Conservation (phyloP, 148 eudicot genomes). For the Beta vulgaris region DNA sequence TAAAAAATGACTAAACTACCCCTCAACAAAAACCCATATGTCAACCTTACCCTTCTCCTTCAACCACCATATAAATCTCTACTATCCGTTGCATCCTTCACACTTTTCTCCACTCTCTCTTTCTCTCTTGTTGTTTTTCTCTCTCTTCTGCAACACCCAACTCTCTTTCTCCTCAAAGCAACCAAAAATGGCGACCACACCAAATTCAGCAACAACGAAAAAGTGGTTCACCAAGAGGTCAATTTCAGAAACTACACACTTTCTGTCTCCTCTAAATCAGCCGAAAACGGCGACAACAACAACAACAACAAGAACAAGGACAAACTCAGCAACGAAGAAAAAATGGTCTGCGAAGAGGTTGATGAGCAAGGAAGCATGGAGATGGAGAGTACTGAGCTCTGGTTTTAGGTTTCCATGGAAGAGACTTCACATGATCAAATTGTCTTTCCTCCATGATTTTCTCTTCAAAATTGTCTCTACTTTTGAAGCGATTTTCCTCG, state of each 20-base stretch:
- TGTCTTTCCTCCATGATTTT: slow-evolving; percentile 39
- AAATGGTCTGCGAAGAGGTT: slow-evolving; percentile 28
- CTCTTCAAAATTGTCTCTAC: slow-evolving; percentile 46
- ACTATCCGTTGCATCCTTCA: slow-evolving; percentile 11
- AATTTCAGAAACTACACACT: not conserved
- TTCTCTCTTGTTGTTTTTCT: not conserved
- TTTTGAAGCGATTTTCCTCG: slow-evolving; percentile 47
- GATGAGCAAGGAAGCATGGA: slow-evolving; percentile 36
- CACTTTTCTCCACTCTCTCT: not conserved
- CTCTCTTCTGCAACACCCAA: not conserved
- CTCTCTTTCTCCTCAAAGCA: not conserved
- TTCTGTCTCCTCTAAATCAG: not conserved
- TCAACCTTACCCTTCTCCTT: not conserved
- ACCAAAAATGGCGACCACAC: too few species aligned
- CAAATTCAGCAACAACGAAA: not conserved
- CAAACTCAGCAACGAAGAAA: slow-evolving; percentile 22
- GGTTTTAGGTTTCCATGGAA: slow-evolving; percentile 38
- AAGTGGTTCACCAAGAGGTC: too few species aligned
- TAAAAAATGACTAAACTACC: not conserved
- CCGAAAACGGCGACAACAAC: not conserved
- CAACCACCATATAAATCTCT: not conserved
- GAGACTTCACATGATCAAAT: slow-evolving; percentile 24
- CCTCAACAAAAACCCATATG: not conserved
- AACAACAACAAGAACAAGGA: not conserved
- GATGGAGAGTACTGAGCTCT: slow-evolving; percentile 37